phyloP scores from a whole-genome alignment of 371 early-diverging fungal genomes.

The Haplosporangium sp. region DNA sequence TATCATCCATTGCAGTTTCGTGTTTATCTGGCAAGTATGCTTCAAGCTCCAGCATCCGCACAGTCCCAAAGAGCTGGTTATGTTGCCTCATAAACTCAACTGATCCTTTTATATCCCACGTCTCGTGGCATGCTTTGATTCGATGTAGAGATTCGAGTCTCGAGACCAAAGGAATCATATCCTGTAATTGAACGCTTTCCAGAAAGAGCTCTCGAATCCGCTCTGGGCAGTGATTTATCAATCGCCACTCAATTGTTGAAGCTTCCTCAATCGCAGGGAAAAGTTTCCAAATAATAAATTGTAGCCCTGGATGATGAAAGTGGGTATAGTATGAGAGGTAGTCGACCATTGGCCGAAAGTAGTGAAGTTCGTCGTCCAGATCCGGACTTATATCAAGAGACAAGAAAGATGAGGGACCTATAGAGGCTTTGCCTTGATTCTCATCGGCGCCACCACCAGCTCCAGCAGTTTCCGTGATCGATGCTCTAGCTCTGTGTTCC shows the following conservation, averaged over 20 bases:
- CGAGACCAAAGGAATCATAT: conserved; percentile 26
- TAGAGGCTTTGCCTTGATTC: neutral
- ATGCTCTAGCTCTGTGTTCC: conserved; percentile 16
- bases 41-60: conserved; percentile 44
- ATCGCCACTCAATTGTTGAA: conserved; percentile 31
- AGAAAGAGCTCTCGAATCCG: conserved; percentile 44
- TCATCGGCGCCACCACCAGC: neutral
- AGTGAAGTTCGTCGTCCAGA: conserved; percentile 24
- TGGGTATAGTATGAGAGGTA: conserved; percentile 47
- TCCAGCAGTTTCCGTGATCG: neutral
- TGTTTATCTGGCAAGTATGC: conserved; percentile 38
- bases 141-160: conserved; percentile 24
- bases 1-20: conserved; percentile 40
- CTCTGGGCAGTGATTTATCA: conserved; percentile 36
- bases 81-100: conserved; percentile 45
- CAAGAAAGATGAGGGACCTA: conserved; percentile 1
- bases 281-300: conserved; percentile 38
- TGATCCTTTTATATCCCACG: conserved; percentile 37
- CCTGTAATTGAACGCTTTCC: conserved; percentile 48
- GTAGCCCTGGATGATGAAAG: conserved; percentile 42
- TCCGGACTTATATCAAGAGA: conserved; percentile 14
- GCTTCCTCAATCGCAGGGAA: conserved; percentile 39
- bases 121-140: conserved; percentile 44
- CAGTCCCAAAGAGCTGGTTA: conserved; percentile 37
- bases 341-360: conserved; percentile 42